phyloP scores from a whole-genome alignment of 495 filamentous ascomycete genomes.

The Daldinia loculata region DNA sequence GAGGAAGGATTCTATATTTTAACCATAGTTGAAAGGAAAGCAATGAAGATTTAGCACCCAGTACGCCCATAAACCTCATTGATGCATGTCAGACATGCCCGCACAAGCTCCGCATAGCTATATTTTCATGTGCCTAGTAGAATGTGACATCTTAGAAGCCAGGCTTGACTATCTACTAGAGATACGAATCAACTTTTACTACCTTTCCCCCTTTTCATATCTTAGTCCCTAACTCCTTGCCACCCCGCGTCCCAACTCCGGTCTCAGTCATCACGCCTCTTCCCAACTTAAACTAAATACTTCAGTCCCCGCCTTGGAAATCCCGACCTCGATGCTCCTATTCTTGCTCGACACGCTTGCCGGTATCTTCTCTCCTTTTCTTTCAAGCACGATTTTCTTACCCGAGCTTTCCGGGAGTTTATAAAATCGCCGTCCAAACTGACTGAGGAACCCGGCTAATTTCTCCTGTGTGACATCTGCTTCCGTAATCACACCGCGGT shows the following conservation, averaged over 20 bases:
- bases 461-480: constrained; percentile 74
- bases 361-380: constrained; percentile 65
- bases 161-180: background rate
- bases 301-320: constrained; percentile 59
- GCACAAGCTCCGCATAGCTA: background rate
- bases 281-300: constrained; percentile 43
- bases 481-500: constrained; percentile 70
- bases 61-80: too few species aligned
- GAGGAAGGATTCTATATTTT: too few species aligned
- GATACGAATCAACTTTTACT: background rate
- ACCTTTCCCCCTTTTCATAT: background rate
- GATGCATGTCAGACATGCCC: too few species aligned
- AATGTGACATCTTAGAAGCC: background rate
- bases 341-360: constrained; percentile 59
- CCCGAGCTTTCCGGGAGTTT: constrained; percentile 55
- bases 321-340: constrained; percentile 70
- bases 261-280: background rate
- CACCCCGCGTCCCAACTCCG: background rate
- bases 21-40: too few species aligned
- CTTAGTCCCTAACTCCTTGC: background rate
- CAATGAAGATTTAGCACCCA: too few species aligned
- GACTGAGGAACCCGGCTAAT: constrained; percentile 77
- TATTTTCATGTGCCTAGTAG: background rate
- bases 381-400: constrained; percentile 69
- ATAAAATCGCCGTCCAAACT: constrained; percentile 81